These are phyloP conservation scores for Plasmodium reichenowi DNA, from an alignment of 169 alveolate genomes.

Conservation along the genomic window DNA sequence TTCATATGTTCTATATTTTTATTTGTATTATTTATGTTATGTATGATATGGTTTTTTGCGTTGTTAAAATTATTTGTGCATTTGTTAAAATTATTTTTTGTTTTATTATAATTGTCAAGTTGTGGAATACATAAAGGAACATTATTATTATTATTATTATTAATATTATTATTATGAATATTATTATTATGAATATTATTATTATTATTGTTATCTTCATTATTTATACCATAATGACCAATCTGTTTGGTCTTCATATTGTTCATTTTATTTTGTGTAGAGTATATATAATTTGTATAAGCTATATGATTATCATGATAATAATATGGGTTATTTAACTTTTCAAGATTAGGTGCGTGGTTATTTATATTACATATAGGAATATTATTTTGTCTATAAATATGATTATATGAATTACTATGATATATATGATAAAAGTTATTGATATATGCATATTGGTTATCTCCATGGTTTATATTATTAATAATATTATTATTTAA, in stretches of 20 bases:
- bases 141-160: not conserved
- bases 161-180: not conserved
- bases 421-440: slow-evolving; percentile 13
- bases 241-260: not conserved
- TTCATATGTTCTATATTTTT: not conserved
- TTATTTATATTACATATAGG: not conserved
- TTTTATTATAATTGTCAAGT: not conserved
- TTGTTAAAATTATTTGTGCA: not conserved
- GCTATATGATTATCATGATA: not conserved
- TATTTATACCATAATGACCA: not conserved
- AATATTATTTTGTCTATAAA: slow-evolving; percentile 9
- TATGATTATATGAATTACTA: not conserved
- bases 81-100: not conserved
- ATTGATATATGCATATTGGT: slow-evolving; percentile 7
- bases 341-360: not conserved
- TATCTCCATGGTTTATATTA: not conserved
- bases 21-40: not conserved
- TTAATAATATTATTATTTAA: not conserved
- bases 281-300: slow-evolving; percentile 10
- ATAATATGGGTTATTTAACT: slow-evolving; percentile 15
- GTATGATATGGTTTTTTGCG: not conserved
- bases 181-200: not conserved
- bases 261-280: slow-evolving; percentile 1
- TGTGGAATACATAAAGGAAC: not conserved
- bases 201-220: not conserved